Evolutionary conservation across 1,284 basidiomycete genomes (phyloP).

Genomic region (Afroboletus lepidellus): DNA sequence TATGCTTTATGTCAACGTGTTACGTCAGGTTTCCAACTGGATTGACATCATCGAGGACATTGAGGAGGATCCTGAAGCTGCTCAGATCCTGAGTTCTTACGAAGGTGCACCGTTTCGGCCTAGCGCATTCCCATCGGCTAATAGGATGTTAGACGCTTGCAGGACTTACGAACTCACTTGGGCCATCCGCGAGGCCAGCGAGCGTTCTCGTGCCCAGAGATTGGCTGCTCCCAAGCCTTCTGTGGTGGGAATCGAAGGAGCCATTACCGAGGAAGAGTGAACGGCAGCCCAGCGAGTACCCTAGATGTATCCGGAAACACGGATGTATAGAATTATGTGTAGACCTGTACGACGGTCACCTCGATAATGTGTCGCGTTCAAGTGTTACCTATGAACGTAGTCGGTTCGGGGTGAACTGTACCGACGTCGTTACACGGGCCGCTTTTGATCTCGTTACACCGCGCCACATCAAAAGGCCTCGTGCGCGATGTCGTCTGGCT

Average conservation of each 20-base stretch:
- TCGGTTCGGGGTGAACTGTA: no score
- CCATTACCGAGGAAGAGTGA: slow-evolving; percentile 32
- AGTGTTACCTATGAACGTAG: no score
- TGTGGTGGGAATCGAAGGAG: slow-evolving; percentile 18
- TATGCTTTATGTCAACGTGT: background rate
- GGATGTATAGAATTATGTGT: slow-evolving; percentile 1
- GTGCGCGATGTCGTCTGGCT: no score
- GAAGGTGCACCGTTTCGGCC: slow-evolving; percentile 51
- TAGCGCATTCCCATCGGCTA: slow-evolving; percentile 5
- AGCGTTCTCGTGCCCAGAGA: slow-evolving; percentile 48
- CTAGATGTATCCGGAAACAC: background rate
- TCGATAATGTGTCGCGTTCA: background rate
- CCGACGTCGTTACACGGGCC: no score
- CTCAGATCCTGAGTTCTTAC: slow-evolving; percentile 70
- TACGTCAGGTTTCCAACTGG: slow-evolving; percentile 64
- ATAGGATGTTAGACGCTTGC: slow-evolving; percentile 63
- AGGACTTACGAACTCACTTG: slow-evolving; percentile 86
- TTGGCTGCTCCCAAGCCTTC: slow-evolving; percentile 23
- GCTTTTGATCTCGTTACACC: no score
- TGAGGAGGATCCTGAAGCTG: slow-evolving; percentile 66
- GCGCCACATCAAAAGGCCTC: no score
- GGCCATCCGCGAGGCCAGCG: slow-evolving; percentile 81
- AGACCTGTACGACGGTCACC: background rate
- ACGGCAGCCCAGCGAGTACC: background rate
- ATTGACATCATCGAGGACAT: slow-evolving; percentile 83